phyloP scores from a whole-genome alignment of 495 filamentous ascomycete species.

The Staphylotrichum tortipilum region DNA sequence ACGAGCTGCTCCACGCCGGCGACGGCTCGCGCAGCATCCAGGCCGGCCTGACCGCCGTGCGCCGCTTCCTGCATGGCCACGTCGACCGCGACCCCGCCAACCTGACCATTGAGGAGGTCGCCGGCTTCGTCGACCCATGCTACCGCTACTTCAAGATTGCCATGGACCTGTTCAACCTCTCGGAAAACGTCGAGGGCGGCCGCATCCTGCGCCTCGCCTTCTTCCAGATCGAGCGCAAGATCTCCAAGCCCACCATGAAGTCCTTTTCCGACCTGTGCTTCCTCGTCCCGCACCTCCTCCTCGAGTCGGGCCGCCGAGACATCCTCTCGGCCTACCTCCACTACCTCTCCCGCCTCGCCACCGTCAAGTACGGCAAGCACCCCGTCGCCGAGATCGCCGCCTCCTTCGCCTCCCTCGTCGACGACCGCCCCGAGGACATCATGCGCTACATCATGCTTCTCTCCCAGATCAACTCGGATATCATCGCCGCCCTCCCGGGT shows the following conservation, averaged over 20 bases:
- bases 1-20: constrained; percentile 14
- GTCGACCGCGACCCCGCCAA: constrained; percentile 17
- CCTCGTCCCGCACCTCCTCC: constrained; percentile 21
- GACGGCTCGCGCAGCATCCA: constrained; percentile 13
- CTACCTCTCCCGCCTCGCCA: constrained; percentile 14
- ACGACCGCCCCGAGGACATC: constrained; percentile 17
- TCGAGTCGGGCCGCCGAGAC: constrained; percentile 15
- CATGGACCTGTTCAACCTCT: constrained; percentile 23
- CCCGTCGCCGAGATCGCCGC: constrained; percentile 16
- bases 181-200: constrained; percentile 19
- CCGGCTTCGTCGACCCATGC: constrained; percentile 20
- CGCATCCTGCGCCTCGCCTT: constrained; percentile 24
- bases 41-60: constrained; percentile 18
- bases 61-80: constrained; percentile 19
- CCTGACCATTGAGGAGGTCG: constrained; percentile 14
- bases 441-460: constrained; percentile 22
- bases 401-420: constrained; percentile 14
- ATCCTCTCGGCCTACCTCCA: constrained; percentile 20
- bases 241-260: constrained; percentile 19
- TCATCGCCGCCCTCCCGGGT: constrained; percentile 9
- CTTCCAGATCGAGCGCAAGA: constrained; percentile 20
- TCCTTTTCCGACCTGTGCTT: constrained; percentile 24
- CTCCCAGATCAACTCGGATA: constrained; percentile 19
- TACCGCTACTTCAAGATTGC: constrained; percentile 25
- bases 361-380: constrained; percentile 19